These are phyloP conservation scores for Pueraria montana DNA, from an alignment of 306 rosid species.

Conservation along the genomic window DNA sequence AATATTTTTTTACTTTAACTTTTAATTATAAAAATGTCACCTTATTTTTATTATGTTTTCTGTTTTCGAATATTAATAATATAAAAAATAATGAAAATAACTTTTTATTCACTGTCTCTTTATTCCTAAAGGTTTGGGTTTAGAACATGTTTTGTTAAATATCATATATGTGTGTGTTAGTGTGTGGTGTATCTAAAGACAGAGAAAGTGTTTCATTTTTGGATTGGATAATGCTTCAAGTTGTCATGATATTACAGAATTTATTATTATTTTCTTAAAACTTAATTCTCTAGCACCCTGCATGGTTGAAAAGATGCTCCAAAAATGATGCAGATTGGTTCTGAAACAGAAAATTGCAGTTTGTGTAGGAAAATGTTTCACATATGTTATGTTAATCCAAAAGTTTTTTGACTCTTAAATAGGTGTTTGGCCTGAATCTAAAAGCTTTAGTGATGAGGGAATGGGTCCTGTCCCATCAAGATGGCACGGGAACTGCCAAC, in stretches of 20 bases:
- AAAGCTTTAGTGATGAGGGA: conserved; percentile 73
- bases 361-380: neutral
- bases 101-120: neutral
- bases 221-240: neutral
- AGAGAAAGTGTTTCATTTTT: neutral
- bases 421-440: conserved; percentile 87
- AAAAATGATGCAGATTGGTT: neutral
- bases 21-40: too few relatives aligned
- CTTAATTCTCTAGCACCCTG: neutral
- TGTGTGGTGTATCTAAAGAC: neutral
- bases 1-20: neutral
- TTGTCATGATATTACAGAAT: neutral
- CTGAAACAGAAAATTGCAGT: neutral
- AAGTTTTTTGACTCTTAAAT: neutral
- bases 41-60: neutral
- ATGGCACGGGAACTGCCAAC: conserved; percentile 69
- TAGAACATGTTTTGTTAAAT: neutral
- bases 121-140: neutral
- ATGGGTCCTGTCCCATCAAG: conserved; percentile 61
- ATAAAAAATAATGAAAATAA: too few relatives aligned
- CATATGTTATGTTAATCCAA: neutral
- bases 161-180: neutral
- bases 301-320: neutral
- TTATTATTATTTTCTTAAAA: neutral
- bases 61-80: too few relatives aligned